Conservation (phyloP, 2,329 filamentous ascomycete genomes). For the Fusarium sp. region DNA sequence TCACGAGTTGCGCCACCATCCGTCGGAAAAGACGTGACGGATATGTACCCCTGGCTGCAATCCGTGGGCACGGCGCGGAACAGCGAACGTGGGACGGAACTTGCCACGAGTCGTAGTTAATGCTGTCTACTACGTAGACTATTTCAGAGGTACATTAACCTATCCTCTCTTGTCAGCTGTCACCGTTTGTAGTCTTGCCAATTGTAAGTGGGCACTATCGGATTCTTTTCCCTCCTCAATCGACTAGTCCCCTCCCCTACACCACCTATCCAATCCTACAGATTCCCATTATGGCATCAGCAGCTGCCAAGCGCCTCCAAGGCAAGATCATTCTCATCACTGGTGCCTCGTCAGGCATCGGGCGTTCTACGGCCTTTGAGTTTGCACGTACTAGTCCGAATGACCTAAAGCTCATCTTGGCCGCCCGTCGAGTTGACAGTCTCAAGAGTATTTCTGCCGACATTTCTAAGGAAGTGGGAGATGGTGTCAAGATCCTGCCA, state of each 20-base stretch:
- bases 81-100: background rate
- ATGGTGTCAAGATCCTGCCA: slow-evolving; percentile 83
- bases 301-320: slow-evolving; percentile 83
- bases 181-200: background rate
- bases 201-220: background rate
- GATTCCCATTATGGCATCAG: slow-evolving; percentile 59
- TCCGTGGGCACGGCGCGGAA: background rate
- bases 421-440: slow-evolving; percentile 83
- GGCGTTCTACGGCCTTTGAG: slow-evolving; percentile 82
- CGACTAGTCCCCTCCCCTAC: background rate
- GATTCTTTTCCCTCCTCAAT: background rate
- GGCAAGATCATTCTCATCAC: slow-evolving; percentile 95
- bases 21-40: slow-evolving; percentile 21
- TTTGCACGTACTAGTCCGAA: slow-evolving; percentile 88
- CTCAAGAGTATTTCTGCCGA: slow-evolving; percentile 81
- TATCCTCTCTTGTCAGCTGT: background rate
- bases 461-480: slow-evolving; percentile 80
- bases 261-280: background rate
- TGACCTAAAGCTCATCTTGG: slow-evolving; percentile 84
- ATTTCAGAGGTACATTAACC: background rate
- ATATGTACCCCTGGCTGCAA: background rate
- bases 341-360: slow-evolving; percentile 93
- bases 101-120: background rate
- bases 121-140: background rate
- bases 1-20: background rate